Evolutionary conservation across 257 asterid species (phyloP), one percentile per base, ranked within the genome.

Genomic region (Solanum gandarillasii): DNA sequence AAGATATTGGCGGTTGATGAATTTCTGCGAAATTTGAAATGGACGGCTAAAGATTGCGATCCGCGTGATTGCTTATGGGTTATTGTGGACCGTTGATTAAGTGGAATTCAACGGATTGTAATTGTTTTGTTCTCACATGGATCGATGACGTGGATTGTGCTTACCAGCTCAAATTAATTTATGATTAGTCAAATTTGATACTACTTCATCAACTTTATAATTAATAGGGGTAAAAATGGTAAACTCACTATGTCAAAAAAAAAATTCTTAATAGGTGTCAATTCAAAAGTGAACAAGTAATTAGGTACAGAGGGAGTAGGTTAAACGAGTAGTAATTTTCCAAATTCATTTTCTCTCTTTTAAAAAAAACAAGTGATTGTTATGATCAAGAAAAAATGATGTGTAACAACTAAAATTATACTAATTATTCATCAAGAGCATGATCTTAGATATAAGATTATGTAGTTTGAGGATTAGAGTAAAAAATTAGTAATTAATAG

Each of bases 1-100:
- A 79, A 31, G 43, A 21, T 83, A 13, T 13, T 60, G 88, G 86
- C 88, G 88, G 88, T 35, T 27, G 85, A 31, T 87, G 41, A 73
- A 73, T 34, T 87, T 60, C 18, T 2, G 36, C 7, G 14, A 27
- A 68, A 6, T 72, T 72, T 27, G 52, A 21, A 71, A 71, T 48
- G 16, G 72, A 60, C 20, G 85, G 85, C 20, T 36, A 4, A 1
- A 10, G 72, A 86, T 81, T 18, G 68, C 5, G 16, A 81, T 81
- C 68, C 68, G 85, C 18, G 29, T 81, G 68, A 4, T 43, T 8
- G 85, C 5, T 79, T 8, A 27, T 4, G 10, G 55, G 2, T 36
- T 65, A 16, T 46, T 72, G 3, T 79, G 16, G 72, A 21, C 71
- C 55, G 88, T 86, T 72, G 88, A 86, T 86, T 43, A 46, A 8